phyloP scores from a whole-genome alignment of 495 filamentous ascomycete species.

The Penicillium ochrochloron region DNA sequence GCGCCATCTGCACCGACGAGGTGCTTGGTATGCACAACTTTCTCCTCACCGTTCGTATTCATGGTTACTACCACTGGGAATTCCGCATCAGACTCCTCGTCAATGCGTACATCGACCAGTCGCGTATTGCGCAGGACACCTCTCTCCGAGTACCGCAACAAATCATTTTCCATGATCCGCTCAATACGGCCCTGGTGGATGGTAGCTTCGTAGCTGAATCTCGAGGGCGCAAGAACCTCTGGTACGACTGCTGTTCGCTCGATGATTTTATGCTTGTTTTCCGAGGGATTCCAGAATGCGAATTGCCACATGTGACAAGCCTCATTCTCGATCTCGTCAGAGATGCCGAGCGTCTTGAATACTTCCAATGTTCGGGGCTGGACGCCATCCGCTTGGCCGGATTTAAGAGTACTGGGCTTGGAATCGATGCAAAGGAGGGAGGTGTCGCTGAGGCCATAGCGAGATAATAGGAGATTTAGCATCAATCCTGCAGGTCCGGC shows the following conservation, averaged over 20 bases:
- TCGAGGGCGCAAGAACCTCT: constrained; percentile 33
- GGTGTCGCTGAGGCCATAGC: constrained; percentile 33
- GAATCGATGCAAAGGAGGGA: constrained; percentile 40
- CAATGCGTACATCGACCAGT: constrained; percentile 14
- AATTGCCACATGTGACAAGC: constrained; percentile 52
- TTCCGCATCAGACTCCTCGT: constrained; percentile 7
- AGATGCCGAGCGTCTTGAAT: constrained; percentile 71
- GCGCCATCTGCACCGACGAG: constrained; percentile 39
- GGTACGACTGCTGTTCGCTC: constrained; percentile 35
- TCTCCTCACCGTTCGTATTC: constrained; percentile 1
- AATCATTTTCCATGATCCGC: constrained; percentile 33
- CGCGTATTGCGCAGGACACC: constrained; percentile 15
- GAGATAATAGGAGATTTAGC: constrained; percentile 37
- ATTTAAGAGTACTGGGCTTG: constrained; percentile 30
- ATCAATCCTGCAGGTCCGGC: constrained; percentile 42
- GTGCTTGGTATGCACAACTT: constrained; percentile 28
- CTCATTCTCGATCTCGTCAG: constrained; percentile 57
- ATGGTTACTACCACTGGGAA: constrained; percentile 12
- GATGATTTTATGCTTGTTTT: constrained; percentile 40
- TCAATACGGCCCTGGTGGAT: constrained; percentile 39
- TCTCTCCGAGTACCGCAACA: constrained; percentile 23
- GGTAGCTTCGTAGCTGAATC: constrained; percentile 39
- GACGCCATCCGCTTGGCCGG: constrained; percentile 63
- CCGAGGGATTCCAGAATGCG: constrained; percentile 34
- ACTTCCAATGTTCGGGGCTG: constrained; percentile 62